A percentile compares a stretch with the other conserved stretches of the same genome.
These are phyloP conservation scores for Mortierella sp. DNA, from an alignment of 371 early-diverging fungal species.

Conservation along the genomic window DNA sequence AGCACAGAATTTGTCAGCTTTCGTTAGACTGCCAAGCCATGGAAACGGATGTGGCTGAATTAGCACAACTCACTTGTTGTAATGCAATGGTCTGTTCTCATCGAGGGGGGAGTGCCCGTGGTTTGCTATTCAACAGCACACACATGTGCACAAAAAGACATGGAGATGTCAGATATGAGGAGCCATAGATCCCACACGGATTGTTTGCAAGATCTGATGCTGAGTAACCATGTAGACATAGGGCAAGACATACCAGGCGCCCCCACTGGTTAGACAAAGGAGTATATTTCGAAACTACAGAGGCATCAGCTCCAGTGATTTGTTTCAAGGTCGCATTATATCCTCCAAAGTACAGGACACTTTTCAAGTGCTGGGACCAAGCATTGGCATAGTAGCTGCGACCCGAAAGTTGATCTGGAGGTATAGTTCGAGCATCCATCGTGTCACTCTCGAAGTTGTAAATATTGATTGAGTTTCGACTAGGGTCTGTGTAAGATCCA, in stretches of 20 bases:
- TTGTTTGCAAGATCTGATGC: too few relatives aligned
- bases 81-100: constrained; percentile 47
- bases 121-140: constrained; percentile 11
- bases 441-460: constrained; percentile 23
- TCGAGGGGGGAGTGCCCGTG: constrained; percentile 20
- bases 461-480: constrained; percentile 13
- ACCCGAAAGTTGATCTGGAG: not conserved
- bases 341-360: constrained; percentile 47
- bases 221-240: too few relatives aligned
- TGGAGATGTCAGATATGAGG: not conserved
- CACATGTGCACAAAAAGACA: not conserved
- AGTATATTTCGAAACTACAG: constrained; percentile 23
- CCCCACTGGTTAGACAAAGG: constrained; percentile 10
- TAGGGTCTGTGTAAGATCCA: constrained; percentile 15
- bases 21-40: not conserved
- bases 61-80: constrained; percentile 23
- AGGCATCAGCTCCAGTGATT: not conserved
- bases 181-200: too few relatives aligned
- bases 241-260: constrained; percentile 35
- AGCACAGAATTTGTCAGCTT: not conserved
- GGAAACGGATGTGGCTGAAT: not conserved
- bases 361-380: constrained; percentile 23
- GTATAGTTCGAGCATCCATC: not conserved
- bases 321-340: constrained; percentile 9
- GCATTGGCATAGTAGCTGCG: constrained; percentile 31